Base-by-base conservation (phyloP, 1,284 basidiomycete species). In the Melampsora americana region DNA sequence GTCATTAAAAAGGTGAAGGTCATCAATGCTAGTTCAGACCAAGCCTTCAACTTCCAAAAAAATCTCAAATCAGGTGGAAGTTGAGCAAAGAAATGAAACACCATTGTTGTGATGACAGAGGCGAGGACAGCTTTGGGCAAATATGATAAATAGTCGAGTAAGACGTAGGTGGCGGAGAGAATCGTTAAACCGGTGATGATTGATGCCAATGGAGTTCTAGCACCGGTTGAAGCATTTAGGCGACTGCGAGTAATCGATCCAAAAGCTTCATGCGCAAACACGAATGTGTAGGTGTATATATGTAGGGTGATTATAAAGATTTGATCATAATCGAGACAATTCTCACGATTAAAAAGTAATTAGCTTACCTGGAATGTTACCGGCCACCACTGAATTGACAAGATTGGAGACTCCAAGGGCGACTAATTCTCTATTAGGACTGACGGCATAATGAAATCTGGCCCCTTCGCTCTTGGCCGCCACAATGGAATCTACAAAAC, bases 341-440 rank as follows among this genome's bases (percentile, higher is more conserved):
- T 42, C 39, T 42, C 39, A 6, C 6, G 6, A 42, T 6, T 12
- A 14, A 59, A 44, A 66, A 32, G 44, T 39, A 39, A 35, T 46
- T 50, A 50, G 67, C 61, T 61, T 67, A 48, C 46, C 66, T 69
- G 66, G 60, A 44, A 69, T 68, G 39, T 66, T 48, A 53, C 66
- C 66, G 30, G 48, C 16, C 12, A 70, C 44, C 26, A 62, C 70
- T 6, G 74, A 76, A 39, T 60, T 76, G n/a, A 66, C 56, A 53
- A 76, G 60, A 50, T 76, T 76, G 6, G 76, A 69, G 81, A 32
- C 83, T 53, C 83, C 84, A n/a, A 94, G 84, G 0, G 92, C 92
- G 53, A 93, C 92, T 1, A 94, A 85, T 82, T 97, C 94, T 50
- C 94, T 89, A 81, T 96, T 96, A 0, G 94, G 92, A 79, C 90